phyloP scores from a whole-genome alignment of 805 yeast species.

The Saturnispora galanensis region DNA sequence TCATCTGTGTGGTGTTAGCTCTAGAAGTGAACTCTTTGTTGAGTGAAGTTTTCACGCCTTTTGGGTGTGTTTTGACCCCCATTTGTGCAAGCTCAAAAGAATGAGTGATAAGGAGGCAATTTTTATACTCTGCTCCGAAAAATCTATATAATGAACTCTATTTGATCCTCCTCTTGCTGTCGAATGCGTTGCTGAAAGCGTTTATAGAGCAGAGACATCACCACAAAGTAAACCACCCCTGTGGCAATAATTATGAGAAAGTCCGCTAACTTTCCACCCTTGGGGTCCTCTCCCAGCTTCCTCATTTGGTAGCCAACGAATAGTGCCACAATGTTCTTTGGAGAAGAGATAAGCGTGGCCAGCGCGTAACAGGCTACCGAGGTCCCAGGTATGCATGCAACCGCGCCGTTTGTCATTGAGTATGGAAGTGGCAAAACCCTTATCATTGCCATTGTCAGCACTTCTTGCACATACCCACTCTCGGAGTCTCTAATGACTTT shows the following conservation, averaged over 20 bases:
- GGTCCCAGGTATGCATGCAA: conserved; percentile 79
- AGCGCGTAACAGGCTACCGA: conserved; percentile 49
- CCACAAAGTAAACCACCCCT: conserved; percentile 38
- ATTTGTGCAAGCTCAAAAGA: too few species aligned
- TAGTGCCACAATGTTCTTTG: conserved; percentile 66
- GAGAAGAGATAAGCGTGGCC: conserved; percentile 71
- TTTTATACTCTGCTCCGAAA: too few species aligned
- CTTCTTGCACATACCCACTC: conserved; percentile 38
- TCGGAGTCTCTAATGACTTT: conserved; percentile 53
- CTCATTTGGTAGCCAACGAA: conserved; percentile 72
- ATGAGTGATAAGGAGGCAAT: too few species aligned
- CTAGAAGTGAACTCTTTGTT: too few species aligned
- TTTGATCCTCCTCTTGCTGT: not conserved
- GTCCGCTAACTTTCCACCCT: conserved; percentile 42
- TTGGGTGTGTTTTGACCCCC: too few species aligned
- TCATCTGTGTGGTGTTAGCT: too few species aligned
- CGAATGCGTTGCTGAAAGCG: conserved; percentile 30
- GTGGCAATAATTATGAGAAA: conserved; percentile 52
- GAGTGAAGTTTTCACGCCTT: too few species aligned
- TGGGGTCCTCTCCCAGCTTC: conserved; percentile 52
- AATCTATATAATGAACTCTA: not conserved
- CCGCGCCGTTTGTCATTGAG: conserved; percentile 84
- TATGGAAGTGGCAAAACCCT: conserved; percentile 90
- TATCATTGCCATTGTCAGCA: conserved; percentile 58
- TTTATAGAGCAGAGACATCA: conserved; percentile 60